Conservation (phyloP, 495 filamentous ascomycete genomes). For the Gamarada debralockiae region DNA sequence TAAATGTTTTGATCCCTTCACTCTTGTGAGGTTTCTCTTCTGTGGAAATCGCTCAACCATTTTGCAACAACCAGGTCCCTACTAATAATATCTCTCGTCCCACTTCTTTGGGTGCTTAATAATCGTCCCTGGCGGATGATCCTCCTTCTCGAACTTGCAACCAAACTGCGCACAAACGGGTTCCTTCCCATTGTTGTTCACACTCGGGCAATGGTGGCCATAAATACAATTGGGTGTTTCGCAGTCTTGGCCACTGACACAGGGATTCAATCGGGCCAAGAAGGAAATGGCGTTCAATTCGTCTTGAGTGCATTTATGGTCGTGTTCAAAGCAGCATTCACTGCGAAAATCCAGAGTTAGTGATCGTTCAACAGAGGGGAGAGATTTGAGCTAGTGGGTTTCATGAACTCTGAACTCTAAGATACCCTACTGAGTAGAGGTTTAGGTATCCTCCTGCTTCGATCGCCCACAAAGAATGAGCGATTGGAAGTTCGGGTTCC, state of each 20-base stretch:
- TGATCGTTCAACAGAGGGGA: too few relatives aligned
- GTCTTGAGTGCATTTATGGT: conserved; percentile 61
- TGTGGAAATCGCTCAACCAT: too few relatives aligned
- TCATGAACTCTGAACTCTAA: too few relatives aligned
- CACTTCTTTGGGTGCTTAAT: conserved; percentile 33
- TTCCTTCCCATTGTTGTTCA: conserved; percentile 20
- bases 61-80: too few relatives aligned
- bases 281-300: conserved; percentile 66
- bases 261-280: conserved; percentile 76
- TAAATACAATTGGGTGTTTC: conserved; percentile 78
- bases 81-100: conserved; percentile 19
- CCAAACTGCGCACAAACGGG: conserved; percentile 37
- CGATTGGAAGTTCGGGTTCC: too few relatives aligned
- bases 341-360: conserved; percentile 26
- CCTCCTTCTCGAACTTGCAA: conserved; percentile 43
- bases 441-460: too few relatives aligned
- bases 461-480: too few relatives aligned
- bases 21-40: too few relatives aligned
- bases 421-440: too few relatives aligned
- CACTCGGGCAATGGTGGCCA: conserved; percentile 53
- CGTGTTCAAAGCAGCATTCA: conserved; percentile 72
- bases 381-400: too few relatives aligned
- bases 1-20: too few relatives aligned
- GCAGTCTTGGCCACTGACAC: conserved; percentile 68
- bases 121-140: conserved; percentile 47